phyloP scores from a whole-genome alignment of 345 rosid genomes.

The Salix caprea region DNA sequence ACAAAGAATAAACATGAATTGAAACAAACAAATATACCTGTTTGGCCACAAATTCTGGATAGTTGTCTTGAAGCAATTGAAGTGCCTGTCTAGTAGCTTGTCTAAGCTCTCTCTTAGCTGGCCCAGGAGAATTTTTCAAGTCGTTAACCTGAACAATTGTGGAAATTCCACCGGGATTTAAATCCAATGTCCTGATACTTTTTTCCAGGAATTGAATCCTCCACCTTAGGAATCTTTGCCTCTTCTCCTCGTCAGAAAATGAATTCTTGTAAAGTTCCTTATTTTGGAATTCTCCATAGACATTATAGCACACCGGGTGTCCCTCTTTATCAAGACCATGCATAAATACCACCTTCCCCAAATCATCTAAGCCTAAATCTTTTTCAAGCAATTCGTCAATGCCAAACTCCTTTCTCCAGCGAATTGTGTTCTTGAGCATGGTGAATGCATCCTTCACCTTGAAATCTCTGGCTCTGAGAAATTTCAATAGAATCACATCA shows the following conservation, averaged over 20 bases:
- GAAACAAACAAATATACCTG: constrained; percentile 6
- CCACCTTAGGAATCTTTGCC: constrained; percentile 26
- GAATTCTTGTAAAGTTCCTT: constrained; percentile 22
- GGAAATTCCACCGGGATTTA: constrained; percentile 20
- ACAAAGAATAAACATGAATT: background rate
- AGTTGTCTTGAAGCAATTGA: constrained; percentile 29
- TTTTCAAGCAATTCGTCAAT: constrained; percentile 25
- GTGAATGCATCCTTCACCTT: constrained; percentile 23
- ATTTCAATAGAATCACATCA: constrained; percentile 29
- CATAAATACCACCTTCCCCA: constrained; percentile 27
- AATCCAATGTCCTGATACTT: constrained; percentile 24
- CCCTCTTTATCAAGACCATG: constrained; percentile 25
- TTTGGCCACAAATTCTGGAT: constrained; percentile 34
- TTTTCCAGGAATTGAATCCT: constrained; percentile 27
- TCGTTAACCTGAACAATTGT: constrained; percentile 32
- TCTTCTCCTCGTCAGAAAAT: constrained; percentile 25
- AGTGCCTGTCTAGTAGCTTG: constrained; percentile 27
- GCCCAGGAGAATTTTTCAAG: constrained; percentile 32
- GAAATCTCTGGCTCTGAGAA: constrained; percentile 27
- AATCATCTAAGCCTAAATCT: constrained; percentile 18
- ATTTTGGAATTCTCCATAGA: constrained; percentile 27
- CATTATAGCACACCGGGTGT: constrained; percentile 34
- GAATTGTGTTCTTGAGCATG: constrained; percentile 28
- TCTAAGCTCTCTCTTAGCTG: constrained; percentile 25
- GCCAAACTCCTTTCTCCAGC: constrained; percentile 30